Evolutionary conservation across 805 yeast species (phyloP).

Genomic region (Kuraishia borneana): DNA sequence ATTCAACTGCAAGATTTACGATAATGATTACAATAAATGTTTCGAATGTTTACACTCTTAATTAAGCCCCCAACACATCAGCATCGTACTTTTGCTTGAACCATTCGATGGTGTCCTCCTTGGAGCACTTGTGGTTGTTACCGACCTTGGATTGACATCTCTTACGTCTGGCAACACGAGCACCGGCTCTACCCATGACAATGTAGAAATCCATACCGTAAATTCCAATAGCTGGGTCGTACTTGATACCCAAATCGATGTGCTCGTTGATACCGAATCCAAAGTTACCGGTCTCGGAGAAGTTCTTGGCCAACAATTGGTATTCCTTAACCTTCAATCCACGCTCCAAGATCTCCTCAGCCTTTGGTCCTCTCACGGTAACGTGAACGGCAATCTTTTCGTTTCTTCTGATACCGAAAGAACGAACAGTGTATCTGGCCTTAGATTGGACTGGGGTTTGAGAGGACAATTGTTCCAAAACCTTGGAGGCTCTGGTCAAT

Average conservation of each 20-base stretch:
- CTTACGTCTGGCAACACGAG: slow-evolving; percentile 98
- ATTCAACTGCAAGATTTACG: slow-evolving; percentile 7
- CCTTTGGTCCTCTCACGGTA: slow-evolving; percentile 99
- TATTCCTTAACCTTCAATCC: slow-evolving; percentile 99
- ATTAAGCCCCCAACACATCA: slow-evolving; percentile 79
- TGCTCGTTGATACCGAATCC: slow-evolving; percentile 99
- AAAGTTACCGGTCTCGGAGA: slow-evolving; percentile 98
- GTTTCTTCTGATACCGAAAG: slow-evolving; percentile 99
- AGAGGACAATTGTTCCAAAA: slow-evolving; percentile 99
- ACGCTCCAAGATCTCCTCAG: slow-evolving; percentile 99
- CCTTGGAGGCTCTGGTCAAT: slow-evolving; percentile 99
- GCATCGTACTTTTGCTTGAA: slow-evolving; percentile 99
- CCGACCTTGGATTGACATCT: slow-evolving; percentile 84
- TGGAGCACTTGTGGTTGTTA: slow-evolving; percentile 82
- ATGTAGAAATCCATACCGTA: slow-evolving; percentile 99
- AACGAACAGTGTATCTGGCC: slow-evolving; percentile 99
- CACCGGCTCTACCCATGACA: slow-evolving; percentile 99
- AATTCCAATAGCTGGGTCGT: slow-evolving; percentile 98
- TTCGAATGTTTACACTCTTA: slow-evolving; percentile 1
- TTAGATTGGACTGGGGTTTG: slow-evolving; percentile 99
- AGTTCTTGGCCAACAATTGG: slow-evolving; percentile 90
- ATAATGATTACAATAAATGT: background rate
- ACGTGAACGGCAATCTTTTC: slow-evolving; percentile 99
- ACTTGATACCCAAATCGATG: slow-evolving; percentile 99
- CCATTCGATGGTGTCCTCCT: slow-evolving; percentile 95